Evolutionary conservation across 2,329 filamentous ascomycete species (phyloP).

Genomic region (Aspergillus ruber): DNA sequence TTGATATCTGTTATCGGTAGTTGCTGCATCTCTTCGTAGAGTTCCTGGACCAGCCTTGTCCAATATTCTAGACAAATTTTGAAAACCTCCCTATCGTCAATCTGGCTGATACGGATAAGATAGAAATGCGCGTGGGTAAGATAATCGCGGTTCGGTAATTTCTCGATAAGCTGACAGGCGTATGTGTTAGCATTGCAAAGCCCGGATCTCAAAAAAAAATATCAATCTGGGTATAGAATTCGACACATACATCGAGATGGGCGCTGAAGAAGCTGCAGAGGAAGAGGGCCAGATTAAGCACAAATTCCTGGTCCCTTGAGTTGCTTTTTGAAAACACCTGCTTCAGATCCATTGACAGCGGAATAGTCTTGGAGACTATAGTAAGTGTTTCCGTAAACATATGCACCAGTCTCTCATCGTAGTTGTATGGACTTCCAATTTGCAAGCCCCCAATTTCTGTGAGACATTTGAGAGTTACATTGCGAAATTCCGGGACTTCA

Average conservation of each 20-base stretch:
- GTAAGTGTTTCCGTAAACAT: slow-evolving; percentile 98
- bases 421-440: slow-evolving; percentile 67
- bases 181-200: slow-evolving; percentile 7
- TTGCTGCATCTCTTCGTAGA: slow-evolving; percentile 98
- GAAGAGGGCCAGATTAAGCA: slow-evolving; percentile 93
- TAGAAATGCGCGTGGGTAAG: slow-evolving; percentile 96
- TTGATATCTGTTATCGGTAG: slow-evolving; percentile 90
- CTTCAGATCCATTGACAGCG: slow-evolving; percentile 82
- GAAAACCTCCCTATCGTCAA: slow-evolving; percentile 98
- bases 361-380: slow-evolving; percentile 88
- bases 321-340: slow-evolving; percentile 87
- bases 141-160: slow-evolving; percentile 89
- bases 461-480: slow-evolving; percentile 91
- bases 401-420: slow-evolving; percentile 90
- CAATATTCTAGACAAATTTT: slow-evolving; percentile 99
- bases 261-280: slow-evolving; percentile 95
- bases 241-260: slow-evolving; percentile 65
- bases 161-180: slow-evolving; percentile 70
- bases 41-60: slow-evolving; percentile 95
- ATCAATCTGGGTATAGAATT: no score
- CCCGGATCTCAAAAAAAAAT: not conserved
- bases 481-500: slow-evolving; percentile 89
- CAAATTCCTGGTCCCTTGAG: slow-evolving; percentile 90
- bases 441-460: slow-evolving; percentile 95
- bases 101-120: slow-evolving; percentile 95